These are phyloP conservation scores for Exophiala bonariae DNA, from an alignment of 2,329 filamentous ascomycete species.

Conservation along the genomic window DNA sequence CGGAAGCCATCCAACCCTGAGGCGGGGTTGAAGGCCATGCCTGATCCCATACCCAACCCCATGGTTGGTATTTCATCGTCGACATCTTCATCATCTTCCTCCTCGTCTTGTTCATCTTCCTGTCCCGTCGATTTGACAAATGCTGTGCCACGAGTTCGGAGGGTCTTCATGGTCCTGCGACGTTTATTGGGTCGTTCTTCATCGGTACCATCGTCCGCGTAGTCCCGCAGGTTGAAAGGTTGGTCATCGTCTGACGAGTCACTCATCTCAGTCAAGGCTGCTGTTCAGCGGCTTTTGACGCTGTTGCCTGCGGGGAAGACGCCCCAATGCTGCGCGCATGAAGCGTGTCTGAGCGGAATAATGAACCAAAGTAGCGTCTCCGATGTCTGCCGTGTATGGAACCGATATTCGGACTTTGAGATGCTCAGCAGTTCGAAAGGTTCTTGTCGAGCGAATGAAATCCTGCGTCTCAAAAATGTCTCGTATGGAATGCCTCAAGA, in stretches of 20 bases:
- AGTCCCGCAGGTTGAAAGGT: constrained; percentile 28
- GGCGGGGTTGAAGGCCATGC: no score
- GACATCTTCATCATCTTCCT: constrained; percentile 25
- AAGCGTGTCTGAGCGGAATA: no score
- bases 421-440: no score
- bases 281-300: neutral
- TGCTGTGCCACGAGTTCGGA: constrained; percentile 26
- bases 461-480: no score
- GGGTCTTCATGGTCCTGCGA: constrained; percentile 26
- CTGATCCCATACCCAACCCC: constrained; percentile 16
- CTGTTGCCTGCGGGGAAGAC: no score
- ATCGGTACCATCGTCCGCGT: constrained; percentile 28
- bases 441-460: no score
- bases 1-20: constrained; percentile 25
- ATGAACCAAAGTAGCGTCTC: no score
- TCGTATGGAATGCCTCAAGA: no score
- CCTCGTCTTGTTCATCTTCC: constrained; percentile 20
- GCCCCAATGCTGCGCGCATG: no score
- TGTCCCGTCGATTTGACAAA: constrained; percentile 26
- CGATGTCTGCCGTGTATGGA: no score
- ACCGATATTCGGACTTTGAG: no score
- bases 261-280: constrained; percentile 16
- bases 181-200: constrained; percentile 27
- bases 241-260: constrained; percentile 31
- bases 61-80: constrained; percentile 27